Conservation (phyloP, 116 monocot genomes). For the Zostera marina region DNA sequence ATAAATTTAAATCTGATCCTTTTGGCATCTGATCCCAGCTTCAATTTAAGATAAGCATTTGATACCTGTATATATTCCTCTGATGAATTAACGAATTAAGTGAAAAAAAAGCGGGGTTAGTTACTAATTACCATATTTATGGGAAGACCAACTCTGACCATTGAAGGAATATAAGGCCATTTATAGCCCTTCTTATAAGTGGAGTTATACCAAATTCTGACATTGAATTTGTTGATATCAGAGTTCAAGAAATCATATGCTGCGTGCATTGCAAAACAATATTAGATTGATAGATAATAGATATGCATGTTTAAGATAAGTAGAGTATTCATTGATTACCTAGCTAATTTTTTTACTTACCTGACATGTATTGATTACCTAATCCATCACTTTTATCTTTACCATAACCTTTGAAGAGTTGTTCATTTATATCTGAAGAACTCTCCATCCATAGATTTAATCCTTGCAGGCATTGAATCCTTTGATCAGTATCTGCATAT, state of each 20-base stretch:
- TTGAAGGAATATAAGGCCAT: not conserved
- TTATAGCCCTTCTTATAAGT: constrained; percentile 30
- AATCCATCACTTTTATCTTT: constrained; percentile 26
- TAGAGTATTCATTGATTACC: not conserved
- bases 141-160: constrained; percentile 32
- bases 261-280: constrained; percentile 15
- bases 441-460: constrained; percentile 48
- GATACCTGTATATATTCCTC: constrained; percentile 9
- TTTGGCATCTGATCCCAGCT: constrained; percentile 23
- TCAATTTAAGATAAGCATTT: constrained; percentile 40
- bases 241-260: constrained; percentile 73
- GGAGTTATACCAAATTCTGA: constrained; percentile 65
- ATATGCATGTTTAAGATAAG: not conserved
- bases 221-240: constrained; percentile 20
- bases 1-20: constrained; percentile 43
- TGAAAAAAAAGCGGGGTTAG: not conserved
- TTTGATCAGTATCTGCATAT: too few relatives aligned
- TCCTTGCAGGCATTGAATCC: constrained; percentile 38
- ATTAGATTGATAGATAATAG: not conserved
- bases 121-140: constrained; percentile 42
- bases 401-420: constrained; percentile 38
- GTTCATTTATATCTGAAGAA: constrained; percentile 30
- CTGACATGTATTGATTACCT: constrained; percentile 51
- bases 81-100: too few relatives aligned
- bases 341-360: constrained; percentile 10